phyloP scores from a whole-genome alignment of 2,329 filamentous ascomycete genomes.

The Botrytis deweyae region DNA sequence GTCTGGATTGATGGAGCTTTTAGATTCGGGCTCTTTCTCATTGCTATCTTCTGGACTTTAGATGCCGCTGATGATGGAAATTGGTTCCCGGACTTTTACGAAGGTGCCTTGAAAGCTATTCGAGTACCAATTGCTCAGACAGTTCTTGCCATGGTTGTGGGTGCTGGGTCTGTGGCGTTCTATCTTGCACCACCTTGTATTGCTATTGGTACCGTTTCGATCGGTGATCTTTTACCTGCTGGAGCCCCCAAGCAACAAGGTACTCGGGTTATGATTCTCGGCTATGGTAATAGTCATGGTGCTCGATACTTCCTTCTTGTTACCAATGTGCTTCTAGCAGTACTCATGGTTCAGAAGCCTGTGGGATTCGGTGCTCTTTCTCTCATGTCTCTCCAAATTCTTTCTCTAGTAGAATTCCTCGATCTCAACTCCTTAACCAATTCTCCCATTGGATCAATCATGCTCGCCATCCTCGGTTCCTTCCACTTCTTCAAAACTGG shows the following conservation, averaged over 20 bases:
- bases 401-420: conserved; percentile 69
- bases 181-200: conserved; percentile 83
- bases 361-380: conserved; percentile 87
- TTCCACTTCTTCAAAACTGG: conserved; percentile 98
- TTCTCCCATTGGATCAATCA: conserved; percentile 76
- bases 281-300: conserved; percentile 91
- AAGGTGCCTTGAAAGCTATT: conserved; percentile 65
- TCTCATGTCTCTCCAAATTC: conserved; percentile 82
- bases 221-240: conserved; percentile 24
- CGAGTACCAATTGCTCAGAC: conserved; percentile 78
- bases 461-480: conserved; percentile 84
- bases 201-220: conserved; percentile 57
- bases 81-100: conserved; percentile 65
- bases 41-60: conserved; percentile 81
- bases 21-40: conserved; percentile 70
- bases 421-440: conserved; percentile 61
- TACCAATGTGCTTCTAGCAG: conserved; percentile 72
- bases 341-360: conserved; percentile 84
- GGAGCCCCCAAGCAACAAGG: conserved; percentile 40
- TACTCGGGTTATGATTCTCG: conserved; percentile 72
- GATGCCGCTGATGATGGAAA: conserved; percentile 84
- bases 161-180: conserved; percentile 82
- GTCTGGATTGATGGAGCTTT: conserved; percentile 82
- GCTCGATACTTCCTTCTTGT: conserved; percentile 84
- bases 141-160: conserved; percentile 75